phyloP scores from a whole-genome alignment of 345 rosid genomes.

The Reutealis trisperma region DNA sequence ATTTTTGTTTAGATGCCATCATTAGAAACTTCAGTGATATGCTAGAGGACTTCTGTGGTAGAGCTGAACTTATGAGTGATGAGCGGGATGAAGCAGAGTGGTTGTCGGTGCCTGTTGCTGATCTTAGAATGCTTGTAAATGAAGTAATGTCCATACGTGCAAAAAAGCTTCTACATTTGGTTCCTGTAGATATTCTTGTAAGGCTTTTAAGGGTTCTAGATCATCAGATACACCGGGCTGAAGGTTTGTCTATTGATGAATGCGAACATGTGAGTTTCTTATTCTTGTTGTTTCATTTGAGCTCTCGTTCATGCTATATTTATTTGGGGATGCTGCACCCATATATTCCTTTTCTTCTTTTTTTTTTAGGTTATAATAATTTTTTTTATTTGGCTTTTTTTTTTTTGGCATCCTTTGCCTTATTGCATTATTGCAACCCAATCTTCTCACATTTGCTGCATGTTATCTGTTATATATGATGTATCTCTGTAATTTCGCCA shows the following conservation, averaged over 20 bases:
- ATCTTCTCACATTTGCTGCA: background rate
- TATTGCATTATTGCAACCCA: background rate
- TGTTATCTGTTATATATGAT: background rate
- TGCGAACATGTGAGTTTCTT: conserved; percentile 66
- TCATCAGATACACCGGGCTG: conserved; percentile 97
- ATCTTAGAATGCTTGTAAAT: conserved; percentile 74
- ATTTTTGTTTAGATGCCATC: conserved; percentile 53
- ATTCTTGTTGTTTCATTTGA: background rate
- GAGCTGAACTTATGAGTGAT: conserved; percentile 80
- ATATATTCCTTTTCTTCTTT: background rate
- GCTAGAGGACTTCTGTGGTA: conserved; percentile 78
- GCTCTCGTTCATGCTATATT: background rate
- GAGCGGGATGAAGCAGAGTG: conserved; percentile 88
- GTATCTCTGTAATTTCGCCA: background rate
- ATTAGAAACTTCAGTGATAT: conserved; percentile 66
- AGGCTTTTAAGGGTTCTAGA: conserved; percentile 73
- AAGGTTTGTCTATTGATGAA: conserved; percentile 75
- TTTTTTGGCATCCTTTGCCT: background rate
- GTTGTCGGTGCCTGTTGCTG: conserved; percentile 64
- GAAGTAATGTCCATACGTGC: conserved; percentile 73
- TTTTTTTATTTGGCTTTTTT: background rate
- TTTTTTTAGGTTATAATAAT: background rate
- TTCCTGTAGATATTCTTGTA: conserved; percentile 77
- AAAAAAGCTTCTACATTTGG: conserved; percentile 82
- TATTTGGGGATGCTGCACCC: background rate